A percentile compares a stretch with the other conserved stretches of the same genome.
Conservation (phyloP, 257 asterid genomes). For the Solanum chiquidenum region DNA sequence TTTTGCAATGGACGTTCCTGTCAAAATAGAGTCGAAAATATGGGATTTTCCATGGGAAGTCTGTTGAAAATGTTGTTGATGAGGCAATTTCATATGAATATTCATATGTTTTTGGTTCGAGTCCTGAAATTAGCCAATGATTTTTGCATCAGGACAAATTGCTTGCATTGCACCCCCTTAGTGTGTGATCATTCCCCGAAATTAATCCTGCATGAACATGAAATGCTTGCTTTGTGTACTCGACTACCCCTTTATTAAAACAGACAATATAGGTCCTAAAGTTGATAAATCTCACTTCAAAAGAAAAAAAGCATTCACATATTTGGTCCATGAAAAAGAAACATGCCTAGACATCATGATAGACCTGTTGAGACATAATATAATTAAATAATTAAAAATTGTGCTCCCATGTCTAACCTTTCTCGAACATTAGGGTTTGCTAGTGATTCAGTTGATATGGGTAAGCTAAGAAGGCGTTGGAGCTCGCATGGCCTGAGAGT, state of each 20-base stretch:
- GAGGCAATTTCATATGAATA: background rate
- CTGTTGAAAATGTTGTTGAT: background rate
- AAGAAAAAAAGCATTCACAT: background rate
- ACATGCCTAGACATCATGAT: background rate
- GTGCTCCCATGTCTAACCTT: background rate
- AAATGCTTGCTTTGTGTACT: background rate
- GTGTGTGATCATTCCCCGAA: background rate
- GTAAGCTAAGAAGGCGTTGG: constrained; percentile 49
- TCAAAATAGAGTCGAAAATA: background rate
- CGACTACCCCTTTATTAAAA: background rate
- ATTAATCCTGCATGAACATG: background rate
- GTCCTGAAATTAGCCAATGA: background rate
- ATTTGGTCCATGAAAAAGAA: background rate
- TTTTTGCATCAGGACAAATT: background rate
- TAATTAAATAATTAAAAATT: background rate
- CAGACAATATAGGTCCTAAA: background rate
- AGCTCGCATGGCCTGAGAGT: constrained; percentile 68
- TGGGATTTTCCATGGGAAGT: background rate
- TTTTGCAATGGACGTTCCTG: too few species aligned
- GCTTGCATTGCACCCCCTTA: background rate
- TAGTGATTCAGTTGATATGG: constrained; percentile 41
- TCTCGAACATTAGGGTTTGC: constrained; percentile 46
- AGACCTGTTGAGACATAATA: too few species aligned
- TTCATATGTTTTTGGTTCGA: background rate
- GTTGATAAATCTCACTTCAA: background rate